Percentiles rank a stretch among this genome's conserved stretches.
These are phyloP conservation scores for Hypholoma sublateritium DNA, from an alignment of 768 basidiomycete species.

Conservation along the genomic window DNA sequence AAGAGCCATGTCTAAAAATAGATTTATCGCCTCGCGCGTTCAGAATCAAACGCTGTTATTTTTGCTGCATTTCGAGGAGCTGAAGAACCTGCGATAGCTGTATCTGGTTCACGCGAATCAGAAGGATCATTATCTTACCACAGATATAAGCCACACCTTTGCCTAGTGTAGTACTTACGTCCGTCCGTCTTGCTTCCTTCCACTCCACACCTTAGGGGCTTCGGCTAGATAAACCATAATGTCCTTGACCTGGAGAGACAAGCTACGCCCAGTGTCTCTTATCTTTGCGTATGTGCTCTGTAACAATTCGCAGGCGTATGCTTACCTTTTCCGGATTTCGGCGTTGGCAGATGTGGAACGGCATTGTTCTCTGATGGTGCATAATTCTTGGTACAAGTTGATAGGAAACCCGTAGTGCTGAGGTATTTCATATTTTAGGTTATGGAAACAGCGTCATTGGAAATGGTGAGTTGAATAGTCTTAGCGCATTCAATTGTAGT, in stretches of 20 bases:
- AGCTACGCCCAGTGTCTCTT: constrained; percentile 53
- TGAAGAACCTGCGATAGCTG: too few relatives aligned
- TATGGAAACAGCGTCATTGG: constrained; percentile 84
- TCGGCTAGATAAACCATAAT: not conserved
- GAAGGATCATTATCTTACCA: too few relatives aligned
- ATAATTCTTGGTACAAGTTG: not conserved
- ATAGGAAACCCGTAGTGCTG: not conserved
- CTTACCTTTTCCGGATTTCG: not conserved
- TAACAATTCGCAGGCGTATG: not conserved
- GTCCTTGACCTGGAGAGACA: not conserved
- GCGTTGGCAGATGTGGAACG: constrained; percentile 71
- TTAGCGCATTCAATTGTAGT: not conserved
- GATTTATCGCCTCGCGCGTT: too few relatives aligned
- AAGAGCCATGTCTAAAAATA: too few relatives aligned
- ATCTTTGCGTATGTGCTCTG: constrained; percentile 72
- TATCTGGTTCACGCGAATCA: too few relatives aligned
- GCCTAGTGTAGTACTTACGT: not conserved
- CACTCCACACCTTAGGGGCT: not conserved
- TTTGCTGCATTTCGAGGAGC: too few relatives aligned
- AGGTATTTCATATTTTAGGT: constrained; percentile 37
- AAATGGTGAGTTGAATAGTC: constrained; percentile 48
- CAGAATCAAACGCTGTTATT: too few relatives aligned
- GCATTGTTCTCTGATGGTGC: constrained; percentile 86
- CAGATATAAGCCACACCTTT: not conserved
- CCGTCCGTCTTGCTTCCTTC: not conserved